Evolutionary conservation across 768 basidiomycete genomes (phyloP), one percentile per base, ranked within the genome.

Genomic region (Mycena floridula): DNA sequence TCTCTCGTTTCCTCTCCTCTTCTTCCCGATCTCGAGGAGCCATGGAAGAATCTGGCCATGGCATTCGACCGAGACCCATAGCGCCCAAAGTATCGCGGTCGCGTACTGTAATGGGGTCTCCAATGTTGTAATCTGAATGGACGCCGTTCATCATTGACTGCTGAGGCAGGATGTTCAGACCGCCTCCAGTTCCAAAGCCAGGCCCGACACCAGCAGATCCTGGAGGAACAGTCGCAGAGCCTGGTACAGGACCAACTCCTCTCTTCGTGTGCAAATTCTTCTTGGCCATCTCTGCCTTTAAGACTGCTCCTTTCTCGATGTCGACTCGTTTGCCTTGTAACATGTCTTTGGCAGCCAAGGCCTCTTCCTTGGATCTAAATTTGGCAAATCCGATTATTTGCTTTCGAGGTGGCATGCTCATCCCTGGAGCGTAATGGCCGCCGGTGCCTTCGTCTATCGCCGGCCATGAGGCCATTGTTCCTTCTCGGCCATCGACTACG

Each of bases 211-310:
- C 56, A 11, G 59, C 46, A n/a, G 52, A 44, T 20, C 45, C 49
- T 7, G 52, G 54, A 9, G 51, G 30, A 13, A 22, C 36, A 15
- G 18, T 12, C 9, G 50, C 26, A 16, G 52, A 47, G 9, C 64
- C 68, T 26, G 68, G 68, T 16, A 80, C 69, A 5, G 80, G 79
- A n/a, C 89, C 89, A 20, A 91, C 82, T 2, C 88, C 88, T 28
- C 90, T 73, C 69, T 95, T 96, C 16, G 93, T 95, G 58, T 99
- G 95, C 28, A 99, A 65, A 58, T 99, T 98, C 77, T 99, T 99
- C 80, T 98, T 98, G 16, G 96, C 96, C 94, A 99, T 97, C 67
- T 98, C 96, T 18, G 95, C 96, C 63, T 97, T 98, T 28, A 99
- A 63, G 2, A 93, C 85, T 1, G 89, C 82, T 12, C 92, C 92